phyloP scores from a whole-genome alignment of 805 yeast genomes.

The Sugiyamaella lignohabitans region DNA sequence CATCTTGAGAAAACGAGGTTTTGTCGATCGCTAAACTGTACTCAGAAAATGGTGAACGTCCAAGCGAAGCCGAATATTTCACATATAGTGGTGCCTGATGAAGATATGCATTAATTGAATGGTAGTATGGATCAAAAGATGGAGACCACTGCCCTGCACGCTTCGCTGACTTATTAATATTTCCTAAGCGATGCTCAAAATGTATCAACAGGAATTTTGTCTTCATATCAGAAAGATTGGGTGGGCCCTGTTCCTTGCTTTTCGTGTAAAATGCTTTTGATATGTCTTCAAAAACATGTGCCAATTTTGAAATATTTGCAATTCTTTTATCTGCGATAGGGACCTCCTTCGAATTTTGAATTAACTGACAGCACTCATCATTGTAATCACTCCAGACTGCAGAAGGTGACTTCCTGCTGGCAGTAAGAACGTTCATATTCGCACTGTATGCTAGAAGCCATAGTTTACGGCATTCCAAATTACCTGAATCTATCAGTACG shows the following conservation, averaged over 20 bases:
- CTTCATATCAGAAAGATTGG: constrained; percentile 32
- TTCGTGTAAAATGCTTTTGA: constrained; percentile 34
- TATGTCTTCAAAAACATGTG: constrained; percentile 55
- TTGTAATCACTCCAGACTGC: constrained; percentile 44
- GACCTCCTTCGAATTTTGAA: constrained; percentile 36
- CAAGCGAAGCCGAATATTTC: constrained; percentile 20
- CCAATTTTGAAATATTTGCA: constrained; percentile 54
- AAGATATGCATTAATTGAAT: constrained; percentile 45
- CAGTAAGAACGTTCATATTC: constrained; percentile 57
- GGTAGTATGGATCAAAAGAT: constrained; percentile 39
- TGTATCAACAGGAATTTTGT: constrained; percentile 41
- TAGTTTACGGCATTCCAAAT: constrained; percentile 44
- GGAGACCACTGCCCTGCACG: constrained; percentile 35
- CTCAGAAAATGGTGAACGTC: constrained; percentile 33
- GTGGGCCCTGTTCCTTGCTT: constrained; percentile 38
- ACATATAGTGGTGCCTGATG: constrained; percentile 32
- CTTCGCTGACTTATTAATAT: constrained; percentile 30
- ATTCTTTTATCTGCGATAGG: constrained; percentile 36
- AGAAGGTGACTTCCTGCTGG: constrained; percentile 55
- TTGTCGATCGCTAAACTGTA: constrained; percentile 25
- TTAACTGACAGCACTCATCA: constrained; percentile 49
- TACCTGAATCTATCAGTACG: constrained; percentile 34
- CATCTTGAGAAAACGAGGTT: constrained; percentile 22
- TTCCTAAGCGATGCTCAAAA: constrained; percentile 43
- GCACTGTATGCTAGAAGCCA: constrained; percentile 55